Evolutionary conservation across 352 stramenopile genomes (phyloP).

Genomic region (Globisporangium cederbergense): DNA sequence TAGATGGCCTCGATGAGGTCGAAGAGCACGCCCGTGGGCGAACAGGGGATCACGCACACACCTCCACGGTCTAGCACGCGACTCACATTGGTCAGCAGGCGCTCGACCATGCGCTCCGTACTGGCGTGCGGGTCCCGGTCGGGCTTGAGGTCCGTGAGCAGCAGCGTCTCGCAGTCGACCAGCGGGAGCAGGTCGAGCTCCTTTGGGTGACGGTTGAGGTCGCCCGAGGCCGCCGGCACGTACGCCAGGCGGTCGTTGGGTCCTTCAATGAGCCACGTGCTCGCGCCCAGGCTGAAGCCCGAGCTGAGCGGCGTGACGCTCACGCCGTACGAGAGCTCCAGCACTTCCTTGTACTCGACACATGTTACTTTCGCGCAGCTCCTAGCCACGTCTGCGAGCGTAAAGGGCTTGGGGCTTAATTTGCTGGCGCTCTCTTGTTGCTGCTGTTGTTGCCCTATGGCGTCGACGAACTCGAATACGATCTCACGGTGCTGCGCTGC

Average conservation of each 20-base stretch:
- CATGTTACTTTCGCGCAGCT: constrained; percentile 43
- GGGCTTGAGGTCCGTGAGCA: constrained; percentile 73
- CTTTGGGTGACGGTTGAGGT: constrained; percentile 84
- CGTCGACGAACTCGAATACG: constrained; percentile 19
- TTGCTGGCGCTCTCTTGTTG: neutral
- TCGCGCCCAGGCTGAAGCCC: constrained; percentile 63
- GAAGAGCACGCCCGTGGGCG: constrained; percentile 64
- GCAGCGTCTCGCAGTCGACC: constrained; percentile 73
- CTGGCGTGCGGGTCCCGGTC: constrained; percentile 70
- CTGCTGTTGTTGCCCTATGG: neutral
- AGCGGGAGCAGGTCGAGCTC: constrained; percentile 73
- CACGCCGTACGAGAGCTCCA: constrained; percentile 61
- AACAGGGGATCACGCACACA: constrained; percentile 62
- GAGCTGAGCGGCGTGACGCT: constrained; percentile 74
- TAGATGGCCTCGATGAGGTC: constrained; percentile 78
- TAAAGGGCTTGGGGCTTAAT: constrained; percentile 20
- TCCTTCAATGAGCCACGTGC: constrained; percentile 71
- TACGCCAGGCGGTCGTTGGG: constrained; percentile 72
- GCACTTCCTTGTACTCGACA: constrained; percentile 62
- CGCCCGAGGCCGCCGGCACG: constrained; percentile 65
- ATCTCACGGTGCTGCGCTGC: constrained; percentile 1
- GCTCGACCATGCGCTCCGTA: constrained; percentile 72
- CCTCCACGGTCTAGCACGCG: constrained; percentile 63
- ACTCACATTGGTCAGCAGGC: constrained; percentile 49
- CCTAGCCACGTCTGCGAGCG: constrained; percentile 41